Conservation (phyloP, 2,329 filamentous ascomycete species). For the Xylaria sp. region DNA sequence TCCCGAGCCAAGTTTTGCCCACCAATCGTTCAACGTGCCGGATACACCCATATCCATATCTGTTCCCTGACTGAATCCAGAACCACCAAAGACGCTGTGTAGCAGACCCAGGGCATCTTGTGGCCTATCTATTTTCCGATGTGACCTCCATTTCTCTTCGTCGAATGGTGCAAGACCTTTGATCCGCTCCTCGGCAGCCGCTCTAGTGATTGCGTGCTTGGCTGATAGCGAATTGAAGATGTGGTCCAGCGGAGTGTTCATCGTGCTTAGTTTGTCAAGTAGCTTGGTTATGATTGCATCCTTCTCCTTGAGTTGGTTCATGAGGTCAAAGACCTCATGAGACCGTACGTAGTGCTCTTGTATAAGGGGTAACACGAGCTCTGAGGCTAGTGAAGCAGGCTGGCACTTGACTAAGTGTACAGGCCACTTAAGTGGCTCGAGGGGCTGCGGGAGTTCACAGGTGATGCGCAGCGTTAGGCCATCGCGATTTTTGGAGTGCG, state of each 20-base stretch:
- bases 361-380: constrained; percentile 64
- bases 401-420: constrained; percentile 64
- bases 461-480: constrained; percentile 66
- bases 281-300: constrained; percentile 63
- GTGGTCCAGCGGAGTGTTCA: constrained; percentile 63
- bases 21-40: constrained; percentile 60
- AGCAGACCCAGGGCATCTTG: constrained; percentile 54
- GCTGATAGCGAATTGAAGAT: constrained; percentile 63
- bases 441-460: constrained; percentile 69
- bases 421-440: constrained; percentile 73
- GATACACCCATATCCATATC: constrained; percentile 50
- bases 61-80: constrained; percentile 49
- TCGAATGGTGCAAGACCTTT: constrained; percentile 64
- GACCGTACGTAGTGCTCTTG: constrained; percentile 57
- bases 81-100: constrained; percentile 55
- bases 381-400: constrained; percentile 56
- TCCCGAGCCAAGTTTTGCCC: constrained; percentile 55
- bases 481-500: constrained; percentile 49
- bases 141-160: constrained; percentile 53
- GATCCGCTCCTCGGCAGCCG: constrained; percentile 60
- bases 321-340: constrained; percentile 57
- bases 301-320: constrained; percentile 60
- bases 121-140: constrained; percentile 43
- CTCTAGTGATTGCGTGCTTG: constrained; percentile 59
- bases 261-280: constrained; percentile 64